Evolutionary conservation across 306 rosid genomes (phyloP).

Genomic region (Vigna angularis): DNA sequence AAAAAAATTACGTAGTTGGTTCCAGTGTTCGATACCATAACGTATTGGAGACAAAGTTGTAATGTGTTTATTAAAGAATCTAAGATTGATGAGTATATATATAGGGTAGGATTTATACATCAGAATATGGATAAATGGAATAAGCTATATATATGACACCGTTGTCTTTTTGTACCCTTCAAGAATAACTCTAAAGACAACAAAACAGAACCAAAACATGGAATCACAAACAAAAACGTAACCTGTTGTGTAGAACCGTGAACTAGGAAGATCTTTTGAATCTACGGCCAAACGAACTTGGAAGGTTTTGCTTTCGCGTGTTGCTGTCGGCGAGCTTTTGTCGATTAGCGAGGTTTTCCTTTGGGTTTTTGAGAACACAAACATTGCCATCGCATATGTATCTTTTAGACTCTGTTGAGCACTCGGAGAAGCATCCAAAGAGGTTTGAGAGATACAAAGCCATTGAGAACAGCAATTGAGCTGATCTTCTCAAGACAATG

Average conservation of each 20-base stretch:
- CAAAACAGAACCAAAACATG: neutral
- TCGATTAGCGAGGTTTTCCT: neutral
- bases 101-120: neutral
- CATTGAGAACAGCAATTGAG: neutral
- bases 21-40: no score
- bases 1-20: neutral
- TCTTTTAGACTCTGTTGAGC: conserved; percentile 43
- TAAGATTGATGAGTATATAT: neutral
- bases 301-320: conserved; percentile 34
- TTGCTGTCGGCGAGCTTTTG: neutral
- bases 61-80: neutral
- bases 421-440: conserved; percentile 62
- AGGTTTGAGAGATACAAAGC: conserved; percentile 55
- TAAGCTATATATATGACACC: neutral
- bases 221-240: neutral
- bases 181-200: neutral
- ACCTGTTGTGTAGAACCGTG: neutral
- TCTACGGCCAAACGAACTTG: conserved; percentile 19
- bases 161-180: neutral
- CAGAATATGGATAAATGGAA: neutral
- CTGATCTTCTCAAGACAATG: no score
- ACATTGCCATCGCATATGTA: conserved; percentile 66
- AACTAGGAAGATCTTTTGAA: neutral
- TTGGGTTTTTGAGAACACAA: conserved; percentile 52
- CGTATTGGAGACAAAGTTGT: neutral